A percentile compares a stretch with the other conserved stretches of the same genome.
phyloP scores from a whole-genome alignment of 75 land plant species.

The Sequoiadendron giganteum region DNA sequence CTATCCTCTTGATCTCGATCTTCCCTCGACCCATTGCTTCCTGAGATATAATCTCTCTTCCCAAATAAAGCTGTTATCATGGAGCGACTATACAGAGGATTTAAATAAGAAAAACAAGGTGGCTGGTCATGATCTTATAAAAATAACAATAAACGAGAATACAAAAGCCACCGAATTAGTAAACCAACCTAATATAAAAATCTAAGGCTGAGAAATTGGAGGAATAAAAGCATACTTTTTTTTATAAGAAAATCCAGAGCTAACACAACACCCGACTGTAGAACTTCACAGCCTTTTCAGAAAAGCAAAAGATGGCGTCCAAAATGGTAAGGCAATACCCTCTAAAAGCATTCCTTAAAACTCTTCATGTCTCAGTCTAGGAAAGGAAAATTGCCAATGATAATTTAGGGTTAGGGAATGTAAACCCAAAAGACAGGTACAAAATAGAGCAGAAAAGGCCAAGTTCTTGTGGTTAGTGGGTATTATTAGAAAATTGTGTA shows the following conservation, averaged over 20 bases:
- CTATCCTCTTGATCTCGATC: constrained; percentile 21
- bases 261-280: too few species aligned
- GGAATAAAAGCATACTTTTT: neutral
- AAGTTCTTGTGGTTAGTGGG: too few species aligned
- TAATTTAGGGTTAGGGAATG: neutral
- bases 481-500: too few species aligned
- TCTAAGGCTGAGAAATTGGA: neutral
- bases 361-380: neutral
- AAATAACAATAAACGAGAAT: neutral
- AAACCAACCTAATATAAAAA: neutral
- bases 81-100: neutral
- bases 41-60: neutral
- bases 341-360: too few species aligned
- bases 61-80: too few species aligned
- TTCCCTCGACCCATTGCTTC: constrained; percentile 5
- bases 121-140: neutral
- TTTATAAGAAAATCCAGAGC: too few species aligned
- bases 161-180: neutral
- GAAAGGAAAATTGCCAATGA: neutral
- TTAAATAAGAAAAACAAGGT: neutral
- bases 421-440: neutral
- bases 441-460: too few species aligned
- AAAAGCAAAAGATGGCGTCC: neutral
- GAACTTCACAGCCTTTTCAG: neutral
- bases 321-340: neutral